Percentiles rank a stretch among this genome's conserved stretches.
Conservation (phyloP, 805 yeast genomes). For the Ogataea saltuana region DNA sequence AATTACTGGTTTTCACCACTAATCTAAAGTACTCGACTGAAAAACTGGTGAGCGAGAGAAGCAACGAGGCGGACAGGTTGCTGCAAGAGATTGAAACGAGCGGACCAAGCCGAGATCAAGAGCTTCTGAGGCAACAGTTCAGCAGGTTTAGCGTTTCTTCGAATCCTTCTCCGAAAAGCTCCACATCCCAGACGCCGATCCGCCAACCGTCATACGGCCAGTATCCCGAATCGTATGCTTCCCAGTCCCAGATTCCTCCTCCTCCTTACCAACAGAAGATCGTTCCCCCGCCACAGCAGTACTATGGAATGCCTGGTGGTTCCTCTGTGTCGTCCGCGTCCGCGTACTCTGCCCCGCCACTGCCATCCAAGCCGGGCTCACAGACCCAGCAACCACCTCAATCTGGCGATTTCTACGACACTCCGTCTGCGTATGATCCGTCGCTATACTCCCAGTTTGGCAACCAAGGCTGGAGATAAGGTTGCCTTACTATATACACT, state of each 20-base stretch:
- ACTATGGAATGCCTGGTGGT: too few species aligned
- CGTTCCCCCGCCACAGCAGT: constrained; percentile 2
- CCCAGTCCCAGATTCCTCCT: constrained; percentile 9
- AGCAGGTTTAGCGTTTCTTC: constrained; percentile 19
- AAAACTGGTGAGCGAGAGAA: constrained; percentile 32
- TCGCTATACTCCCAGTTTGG: constrained; percentile 43
- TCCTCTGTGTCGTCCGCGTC: constrained; percentile 3
- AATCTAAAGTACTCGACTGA: constrained; percentile 29
- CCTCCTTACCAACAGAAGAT: constrained; percentile 18
- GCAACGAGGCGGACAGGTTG: constrained; percentile 28
- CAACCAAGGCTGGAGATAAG: constrained; percentile 15
- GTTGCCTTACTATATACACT: background rate
- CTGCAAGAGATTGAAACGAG: constrained; percentile 15
- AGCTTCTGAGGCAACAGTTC: constrained; percentile 21
- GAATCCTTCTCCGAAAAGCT: constrained; percentile 12
- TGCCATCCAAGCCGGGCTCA: constrained; percentile 32
- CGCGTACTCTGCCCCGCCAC: constrained; percentile 26
- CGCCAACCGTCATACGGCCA: background rate
- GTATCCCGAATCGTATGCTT: constrained; percentile 20
- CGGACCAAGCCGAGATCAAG: constrained; percentile 25
- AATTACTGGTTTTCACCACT: constrained; percentile 41
- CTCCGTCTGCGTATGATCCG: constrained; percentile 53
- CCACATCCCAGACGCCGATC: constrained; percentile 19
- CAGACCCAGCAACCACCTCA: constrained; percentile 15
- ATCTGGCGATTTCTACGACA: constrained; percentile 43